These are phyloP conservation scores for Rhodamnia rubescens DNA, from an alignment of 345 rosid species.

Conservation along the genomic window DNA sequence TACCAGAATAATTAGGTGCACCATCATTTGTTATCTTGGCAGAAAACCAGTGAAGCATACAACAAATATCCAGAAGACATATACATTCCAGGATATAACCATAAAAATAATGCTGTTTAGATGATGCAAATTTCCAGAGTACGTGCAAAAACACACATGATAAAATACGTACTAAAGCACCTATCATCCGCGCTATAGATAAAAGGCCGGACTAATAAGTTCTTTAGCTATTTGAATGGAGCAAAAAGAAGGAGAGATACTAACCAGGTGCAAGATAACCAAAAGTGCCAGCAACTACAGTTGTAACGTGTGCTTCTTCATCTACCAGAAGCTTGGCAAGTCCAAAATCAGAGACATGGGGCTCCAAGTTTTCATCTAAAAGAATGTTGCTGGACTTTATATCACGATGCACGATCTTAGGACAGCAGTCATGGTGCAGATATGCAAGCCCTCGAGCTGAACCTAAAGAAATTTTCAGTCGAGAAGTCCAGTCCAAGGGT, in stretches of 20 bases:
- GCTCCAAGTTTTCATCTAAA: constrained; percentile 78
- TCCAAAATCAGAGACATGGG: constrained; percentile 89
- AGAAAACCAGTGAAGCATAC: not conserved
- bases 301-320: constrained; percentile 86
- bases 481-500: constrained; percentile 58
- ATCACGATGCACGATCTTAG: constrained; percentile 84
- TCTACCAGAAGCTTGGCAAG: constrained; percentile 93
- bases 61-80: not conserved
- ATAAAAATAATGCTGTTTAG: not conserved
- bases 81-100: not conserved
- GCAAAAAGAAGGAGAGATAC: not conserved
- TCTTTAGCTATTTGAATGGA: not conserved
- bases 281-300: constrained; percentile 95
- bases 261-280: constrained; percentile 98
- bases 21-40: not conserved
- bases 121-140: not conserved
- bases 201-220: not conserved
- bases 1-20: not conserved
- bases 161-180: not conserved
- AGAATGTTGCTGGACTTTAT: constrained; percentile 92
- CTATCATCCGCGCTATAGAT: not conserved
- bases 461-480: constrained; percentile 66
- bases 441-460: constrained; percentile 88
- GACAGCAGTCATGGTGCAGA: constrained; percentile 84
- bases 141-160: not conserved